These are phyloP conservation scores for Hypoxylon rubiginosum DNA, from an alignment of 2,329 filamentous ascomycete species.

Conservation along the genomic window DNA sequence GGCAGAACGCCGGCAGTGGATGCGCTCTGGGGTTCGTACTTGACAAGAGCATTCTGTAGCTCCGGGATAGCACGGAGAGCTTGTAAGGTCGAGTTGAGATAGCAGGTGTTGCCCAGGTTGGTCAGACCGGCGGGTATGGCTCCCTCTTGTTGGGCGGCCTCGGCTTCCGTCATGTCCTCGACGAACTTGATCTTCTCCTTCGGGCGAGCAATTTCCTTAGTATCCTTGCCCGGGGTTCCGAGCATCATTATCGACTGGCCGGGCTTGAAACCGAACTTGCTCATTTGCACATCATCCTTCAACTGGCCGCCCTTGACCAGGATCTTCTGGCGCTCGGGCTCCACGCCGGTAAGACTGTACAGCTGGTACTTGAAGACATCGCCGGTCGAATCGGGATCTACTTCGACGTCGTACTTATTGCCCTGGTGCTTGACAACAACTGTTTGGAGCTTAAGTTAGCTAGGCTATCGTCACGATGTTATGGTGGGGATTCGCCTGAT, in stretches of 20 bases:
- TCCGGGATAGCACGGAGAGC: slow-evolving; percentile 90
- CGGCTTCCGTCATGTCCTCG: slow-evolving; percentile 97
- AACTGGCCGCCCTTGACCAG: slow-evolving; percentile 93
- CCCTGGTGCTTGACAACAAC: slow-evolving; percentile 95
- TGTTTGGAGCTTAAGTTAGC: slow-evolving; percentile 55
- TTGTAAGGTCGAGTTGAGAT: slow-evolving; percentile 98
- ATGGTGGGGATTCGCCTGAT: neutral
- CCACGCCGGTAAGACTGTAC: slow-evolving; percentile 94
- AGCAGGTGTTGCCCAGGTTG: slow-evolving; percentile 98
- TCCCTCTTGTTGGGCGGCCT: slow-evolving; percentile 84
- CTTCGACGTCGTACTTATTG: slow-evolving; percentile 94
- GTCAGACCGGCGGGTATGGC: slow-evolving; percentile 89
- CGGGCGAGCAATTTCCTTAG: slow-evolving; percentile 73
- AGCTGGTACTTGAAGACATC: slow-evolving; percentile 97
- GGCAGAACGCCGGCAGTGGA: slow-evolving; percentile 54
- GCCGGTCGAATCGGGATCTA: slow-evolving; percentile 86
- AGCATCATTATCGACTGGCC: slow-evolving; percentile 96
- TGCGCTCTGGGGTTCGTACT: slow-evolving; percentile 60
- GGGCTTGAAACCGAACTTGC: slow-evolving; percentile 85
- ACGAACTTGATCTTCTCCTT: slow-evolving; percentile 88
- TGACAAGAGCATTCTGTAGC: slow-evolving; percentile 81
- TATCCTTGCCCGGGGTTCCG: slow-evolving; percentile 82
- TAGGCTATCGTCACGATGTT: neutral
- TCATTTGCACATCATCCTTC: slow-evolving; percentile 93
- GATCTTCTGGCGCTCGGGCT: slow-evolving; percentile 96